Conservation (phyloP, 2,329 filamentous ascomycete species). For the Fonsecaea multimorphosa region DNA sequence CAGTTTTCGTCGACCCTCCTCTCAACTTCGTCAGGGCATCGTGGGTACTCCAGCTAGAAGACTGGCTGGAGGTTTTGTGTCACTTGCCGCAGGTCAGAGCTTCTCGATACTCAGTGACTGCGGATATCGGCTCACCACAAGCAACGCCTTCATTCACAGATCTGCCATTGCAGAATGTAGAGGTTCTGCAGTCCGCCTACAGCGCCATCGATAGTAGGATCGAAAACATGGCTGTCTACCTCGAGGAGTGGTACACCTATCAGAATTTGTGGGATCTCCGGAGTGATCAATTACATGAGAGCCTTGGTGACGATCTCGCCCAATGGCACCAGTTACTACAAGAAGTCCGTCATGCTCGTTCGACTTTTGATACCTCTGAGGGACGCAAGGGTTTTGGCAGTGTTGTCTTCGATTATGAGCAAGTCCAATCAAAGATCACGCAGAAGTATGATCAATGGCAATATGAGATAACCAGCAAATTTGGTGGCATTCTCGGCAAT, state of each 20-base stretch:
- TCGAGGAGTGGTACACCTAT: conserved; percentile 98
- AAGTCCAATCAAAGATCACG: conserved; percentile 98
- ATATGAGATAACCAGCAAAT: conserved; percentile 93
- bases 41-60: conserved; percentile 91
- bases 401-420: conserved; percentile 95
- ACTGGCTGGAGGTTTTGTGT: conserved; percentile 92
- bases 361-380: conserved; percentile 96
- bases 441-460: conserved; percentile 99
- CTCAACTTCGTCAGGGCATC: conserved; percentile 88
- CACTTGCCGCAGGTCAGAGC: conserved; percentile 94
- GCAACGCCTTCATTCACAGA: conserved; percentile 78
- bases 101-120: conserved; percentile 89
- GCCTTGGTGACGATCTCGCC: conserved; percentile 86
- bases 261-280: conserved; percentile 98
- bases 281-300: conserved; percentile 91
- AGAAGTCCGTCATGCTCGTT: conserved; percentile 92
- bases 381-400: conserved; percentile 92
- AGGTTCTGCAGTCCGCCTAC: conserved; percentile 80
- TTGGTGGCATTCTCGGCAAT: conserved; percentile 83
- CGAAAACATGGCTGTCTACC: conserved; percentile 78
- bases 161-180: conserved; percentile 81
- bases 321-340: conserved; percentile 96
- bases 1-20: conserved; percentile 94
- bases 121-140: conserved; percentile 64
- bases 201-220: conserved; percentile 82